Evolutionary conservation across 208 protist species (phyloP).

Genomic region (Crithidia bombi): DNA sequence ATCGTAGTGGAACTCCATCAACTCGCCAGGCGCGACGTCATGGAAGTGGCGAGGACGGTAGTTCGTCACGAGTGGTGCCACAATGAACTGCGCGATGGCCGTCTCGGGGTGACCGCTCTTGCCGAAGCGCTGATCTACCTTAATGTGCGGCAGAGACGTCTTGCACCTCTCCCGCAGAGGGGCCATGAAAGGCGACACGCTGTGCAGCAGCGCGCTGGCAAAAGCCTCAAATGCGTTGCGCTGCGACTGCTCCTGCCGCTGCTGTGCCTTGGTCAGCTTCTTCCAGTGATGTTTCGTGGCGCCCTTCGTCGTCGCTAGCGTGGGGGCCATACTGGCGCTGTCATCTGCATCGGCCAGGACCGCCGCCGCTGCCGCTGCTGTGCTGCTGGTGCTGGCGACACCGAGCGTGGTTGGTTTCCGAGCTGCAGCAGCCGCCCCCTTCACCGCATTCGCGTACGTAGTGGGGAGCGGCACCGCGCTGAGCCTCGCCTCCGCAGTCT

Average conservation of each 20-base stretch:
- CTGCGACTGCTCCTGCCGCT: constrained; percentile 83
- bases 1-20: constrained; percentile 91
- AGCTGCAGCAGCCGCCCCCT: constrained; percentile 17
- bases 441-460: constrained; percentile 48
- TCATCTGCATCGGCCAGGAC: constrained; percentile 19
- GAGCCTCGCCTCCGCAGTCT: constrained; percentile 9
- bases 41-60: constrained; percentile 90
- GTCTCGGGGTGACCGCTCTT: constrained; percentile 86
- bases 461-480: constrained; percentile 29
- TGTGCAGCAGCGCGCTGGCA: constrained; percentile 83
- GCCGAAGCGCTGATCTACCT: constrained; percentile 89
- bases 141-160: constrained; percentile 86
- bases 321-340: constrained; percentile 19
- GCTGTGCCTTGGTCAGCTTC: constrained; percentile 82
- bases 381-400: constrained; percentile 21
- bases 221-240: constrained; percentile 90
- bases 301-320: constrained; percentile 52
- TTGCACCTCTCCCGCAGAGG: constrained; percentile 75
- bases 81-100: constrained; percentile 85
- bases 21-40: constrained; percentile 82
- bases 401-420: constrained; percentile 38
- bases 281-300: constrained; percentile 85
- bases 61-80: constrained; percentile 85
- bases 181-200: constrained; percentile 86
- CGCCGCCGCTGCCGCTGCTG: constrained; percentile 19